A percentile compares a stretch with the other conserved stretches of the same genome.
Evolutionary conservation across 805 yeast species (phyloP).

Genomic region (Starmerella scarabaei): DNA sequence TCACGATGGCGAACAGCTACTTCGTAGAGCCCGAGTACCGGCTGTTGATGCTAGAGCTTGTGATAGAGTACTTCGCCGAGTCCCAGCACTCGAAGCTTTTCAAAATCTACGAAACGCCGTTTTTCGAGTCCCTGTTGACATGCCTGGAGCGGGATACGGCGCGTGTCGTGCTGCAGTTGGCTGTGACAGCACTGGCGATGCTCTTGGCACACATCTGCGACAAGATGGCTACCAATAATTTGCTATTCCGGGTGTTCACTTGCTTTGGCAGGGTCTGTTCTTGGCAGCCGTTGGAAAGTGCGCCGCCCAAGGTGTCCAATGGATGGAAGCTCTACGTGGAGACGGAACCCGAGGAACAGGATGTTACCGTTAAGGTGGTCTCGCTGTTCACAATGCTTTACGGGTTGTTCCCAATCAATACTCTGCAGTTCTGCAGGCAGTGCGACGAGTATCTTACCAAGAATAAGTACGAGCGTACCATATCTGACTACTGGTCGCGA

Average conservation of each 20-base stretch:
- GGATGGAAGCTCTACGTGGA: constrained; percentile 2
- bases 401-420: constrained; percentile 44
- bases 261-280: constrained; percentile 35
- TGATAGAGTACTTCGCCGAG: constrained; percentile 23
- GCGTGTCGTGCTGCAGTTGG: constrained; percentile 31
- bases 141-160: constrained; percentile 31
- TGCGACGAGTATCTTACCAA: constrained; percentile 31
- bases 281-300: constrained; percentile 30
- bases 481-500: constrained; percentile 28
- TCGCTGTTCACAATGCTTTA: constrained; percentile 40
- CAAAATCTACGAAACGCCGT: constrained; percentile 16
- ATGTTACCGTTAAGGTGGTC: constrained; percentile 22
- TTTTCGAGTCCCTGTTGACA: constrained; percentile 18
- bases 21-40: constrained; percentile 29
- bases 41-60: constrained; percentile 30
- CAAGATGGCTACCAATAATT: constrained; percentile 20
- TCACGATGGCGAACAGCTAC: constrained; percentile 29
- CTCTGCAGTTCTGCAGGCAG: constrained; percentile 32
- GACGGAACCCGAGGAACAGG: neutral
- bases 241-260: constrained; percentile 32
- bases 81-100: constrained; percentile 21
- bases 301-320: no score
- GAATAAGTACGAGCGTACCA: constrained; percentile 16
- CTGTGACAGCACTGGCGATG: constrained; percentile 31
- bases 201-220: constrained; percentile 35